Base-by-base conservation (phyloP, 2,329 filamentous ascomycete genomes). In the Aspergillus thermomutatus region DNA sequence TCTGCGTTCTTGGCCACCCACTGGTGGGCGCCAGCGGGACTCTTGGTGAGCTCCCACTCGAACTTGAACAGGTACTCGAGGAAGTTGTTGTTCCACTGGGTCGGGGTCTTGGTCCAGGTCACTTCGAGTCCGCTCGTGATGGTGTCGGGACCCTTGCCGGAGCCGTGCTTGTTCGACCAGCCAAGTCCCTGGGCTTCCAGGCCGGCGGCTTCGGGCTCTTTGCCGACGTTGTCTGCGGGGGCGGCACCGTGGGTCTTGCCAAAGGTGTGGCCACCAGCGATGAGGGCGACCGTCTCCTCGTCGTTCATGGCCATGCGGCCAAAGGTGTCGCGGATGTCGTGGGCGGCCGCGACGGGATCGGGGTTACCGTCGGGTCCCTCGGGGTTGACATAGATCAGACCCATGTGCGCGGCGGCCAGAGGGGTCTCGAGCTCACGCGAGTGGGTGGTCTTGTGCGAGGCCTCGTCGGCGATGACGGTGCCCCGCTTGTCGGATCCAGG, bases 241-340 rank as follows among this genome's bases (percentile, higher is more conserved):
- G 77, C 88, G 31, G 89, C 89, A 65, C 89, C 89, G 74, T 92
- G 89, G 0, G 88, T 90, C 83, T 92, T 92, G 67, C 89, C 89
- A 65, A 92, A 90, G 26, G 85, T 82, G 79, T 92, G 89, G 41
- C 89, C 89, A 69, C 89, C 89, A 41, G 87, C 87, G 69, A 92
- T 92, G 48, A 92, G 78, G 14, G 89, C 89, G 53, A 90, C 89
- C 0, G 89, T 92, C 80, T 92, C 89, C 75, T 90, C 86, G 69
- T 92, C 88, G 69, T 90, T 85, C 89, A 92, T 92, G 60, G 86
- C 89, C 89, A 92, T 92, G 72, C 88, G 88, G 61, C 80, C 81
- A 65, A 92, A 92, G 19, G 89, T 90, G 57, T 80, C 82, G 61
- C 88, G 87, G 69, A 92, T 92, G 66, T 92, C 89, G 56, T 81